Base-by-base conservation (phyloP, 2,329 filamentous ascomycete species). In the Fusarium lyarnte region DNA sequence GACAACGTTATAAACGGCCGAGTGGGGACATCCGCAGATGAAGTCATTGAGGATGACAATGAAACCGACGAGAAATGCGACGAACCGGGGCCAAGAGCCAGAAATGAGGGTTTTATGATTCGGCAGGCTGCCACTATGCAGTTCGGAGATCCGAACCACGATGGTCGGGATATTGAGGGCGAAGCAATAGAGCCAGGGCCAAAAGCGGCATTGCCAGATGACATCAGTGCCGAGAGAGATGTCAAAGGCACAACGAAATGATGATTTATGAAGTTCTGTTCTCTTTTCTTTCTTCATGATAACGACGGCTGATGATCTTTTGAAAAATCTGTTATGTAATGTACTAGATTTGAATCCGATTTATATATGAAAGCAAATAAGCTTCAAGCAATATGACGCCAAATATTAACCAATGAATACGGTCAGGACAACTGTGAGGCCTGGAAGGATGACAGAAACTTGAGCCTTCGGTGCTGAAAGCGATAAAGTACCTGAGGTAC, bases 1-100 rank as follows among this genome's bases (percentile, higher is more conserved):
- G 81, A 83, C 74, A 82, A 83, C 55, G 74, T 82, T 45, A 81
- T 83, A 70, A 82, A 82, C 59, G 75, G 75, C 46, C 76, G 81
- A 39, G 64, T 64, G 53, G 76, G 75, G 42, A 76, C 76, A 21
- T 77, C 68, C 53, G 72, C 69, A 25, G 73, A 74, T 55, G 76
- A 77, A 61, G 73, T 73, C 25, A 60, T 64, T 10, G 63, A 76
- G 16, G 69, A 70, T 6, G 75, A 68, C 2, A 74, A 76, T 25
- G 69, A 66, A 21, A 74, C 70, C 35, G 74, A 76, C 31, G 70
- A 66, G 12, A 74, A 71, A 47, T 65, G 38, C 8, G 58, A 71
- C 19, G 66, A 52, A 23, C 38, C 63, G 6, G 60, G 51, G 27
- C 53, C 67, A 23, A 69, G 60, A 6, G 45, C 67, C 25, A 59